phyloP scores from a whole-genome alignment of 441 rosid species.

The Mallotus japonicus region DNA sequence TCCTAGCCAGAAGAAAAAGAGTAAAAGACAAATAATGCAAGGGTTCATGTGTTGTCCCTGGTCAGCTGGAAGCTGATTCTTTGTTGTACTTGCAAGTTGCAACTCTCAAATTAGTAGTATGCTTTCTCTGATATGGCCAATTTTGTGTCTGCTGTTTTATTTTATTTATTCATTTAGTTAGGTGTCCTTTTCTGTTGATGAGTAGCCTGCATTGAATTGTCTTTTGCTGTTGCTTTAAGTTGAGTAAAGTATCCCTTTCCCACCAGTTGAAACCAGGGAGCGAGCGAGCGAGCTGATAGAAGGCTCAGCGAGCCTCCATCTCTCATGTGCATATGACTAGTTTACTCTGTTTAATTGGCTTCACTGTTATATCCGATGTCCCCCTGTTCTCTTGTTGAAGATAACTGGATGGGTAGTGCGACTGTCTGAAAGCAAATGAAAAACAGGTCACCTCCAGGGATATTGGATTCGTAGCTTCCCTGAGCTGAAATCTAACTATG shows the following conservation, averaged over 20 bases:
- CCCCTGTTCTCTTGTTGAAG: neutral
- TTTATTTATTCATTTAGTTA: neutral
- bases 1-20: neutral
- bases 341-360: no score
- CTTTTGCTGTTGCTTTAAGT: neutral
- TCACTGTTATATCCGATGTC: no score
- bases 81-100: neutral
- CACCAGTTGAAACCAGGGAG: no score
- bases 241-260: no score
- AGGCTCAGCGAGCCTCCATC: neutral
- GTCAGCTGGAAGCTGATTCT: constrained; percentile 7
- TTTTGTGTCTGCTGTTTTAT: neutral
- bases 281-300: no score
- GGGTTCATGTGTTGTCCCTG: neutral
- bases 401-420: constrained; percentile 10
- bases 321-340: neutral
- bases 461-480: neutral
- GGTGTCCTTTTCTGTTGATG: neutral
- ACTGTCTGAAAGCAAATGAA: constrained; percentile 10
- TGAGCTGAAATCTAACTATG: constrained; percentile 1
- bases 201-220: neutral
- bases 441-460: neutral
- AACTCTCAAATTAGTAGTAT: neutral
- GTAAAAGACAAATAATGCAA: neutral
- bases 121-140: neutral